Percentiles rank a stretch among this genome's conserved stretches.
Evolutionary conservation across 2,329 filamentous ascomycete species (phyloP).

Genomic region (Penicillium sp.): DNA sequence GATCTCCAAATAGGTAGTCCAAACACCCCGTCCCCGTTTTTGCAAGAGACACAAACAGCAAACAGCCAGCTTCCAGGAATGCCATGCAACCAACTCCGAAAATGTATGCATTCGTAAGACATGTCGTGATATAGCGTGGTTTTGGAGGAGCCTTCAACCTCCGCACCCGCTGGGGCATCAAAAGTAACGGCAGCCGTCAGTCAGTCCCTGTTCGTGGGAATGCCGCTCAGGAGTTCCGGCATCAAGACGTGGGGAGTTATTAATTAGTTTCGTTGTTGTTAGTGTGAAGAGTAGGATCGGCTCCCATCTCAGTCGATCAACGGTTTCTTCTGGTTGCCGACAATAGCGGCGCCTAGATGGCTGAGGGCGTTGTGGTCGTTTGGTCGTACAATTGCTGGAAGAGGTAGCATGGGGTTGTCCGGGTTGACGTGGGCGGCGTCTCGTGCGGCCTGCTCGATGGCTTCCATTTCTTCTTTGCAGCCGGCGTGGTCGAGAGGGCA

Average conservation of each 20-base stretch:
- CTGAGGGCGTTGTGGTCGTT: constrained; percentile 59
- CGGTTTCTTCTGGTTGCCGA: constrained; percentile 54
- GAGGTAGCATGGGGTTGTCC: constrained; percentile 86
- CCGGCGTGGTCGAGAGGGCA: constrained; percentile 90
- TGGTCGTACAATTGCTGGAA: constrained; percentile 69
- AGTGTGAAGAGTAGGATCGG: constrained; percentile 10
- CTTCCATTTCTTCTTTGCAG: constrained; percentile 97
- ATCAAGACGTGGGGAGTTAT: constrained; percentile 9
- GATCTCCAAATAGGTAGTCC: neutral
- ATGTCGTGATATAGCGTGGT: constrained; percentile 17
- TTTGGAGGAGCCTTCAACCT: neutral
- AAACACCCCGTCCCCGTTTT: constrained; percentile 16
- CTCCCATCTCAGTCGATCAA: constrained; percentile 53
- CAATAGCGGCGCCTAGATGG: constrained; percentile 54
- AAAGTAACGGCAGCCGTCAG: neutral
- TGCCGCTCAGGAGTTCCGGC: neutral
- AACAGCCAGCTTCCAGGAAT: constrained; percentile 17
- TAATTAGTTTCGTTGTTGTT: constrained; percentile 15
- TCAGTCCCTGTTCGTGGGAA: constrained; percentile 6
- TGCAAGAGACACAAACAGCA: constrained; percentile 13
- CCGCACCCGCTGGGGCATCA: constrained; percentile 3
- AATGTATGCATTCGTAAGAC: constrained; percentile 32
- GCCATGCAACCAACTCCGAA: constrained; percentile 29
- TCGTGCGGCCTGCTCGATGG: constrained; percentile 89
- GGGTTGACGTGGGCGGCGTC: constrained; percentile 81